Evolutionary conservation across 2,329 filamentous ascomycete species (phyloP).

Genomic region (Pseudogymnoascus sp.): DNA sequence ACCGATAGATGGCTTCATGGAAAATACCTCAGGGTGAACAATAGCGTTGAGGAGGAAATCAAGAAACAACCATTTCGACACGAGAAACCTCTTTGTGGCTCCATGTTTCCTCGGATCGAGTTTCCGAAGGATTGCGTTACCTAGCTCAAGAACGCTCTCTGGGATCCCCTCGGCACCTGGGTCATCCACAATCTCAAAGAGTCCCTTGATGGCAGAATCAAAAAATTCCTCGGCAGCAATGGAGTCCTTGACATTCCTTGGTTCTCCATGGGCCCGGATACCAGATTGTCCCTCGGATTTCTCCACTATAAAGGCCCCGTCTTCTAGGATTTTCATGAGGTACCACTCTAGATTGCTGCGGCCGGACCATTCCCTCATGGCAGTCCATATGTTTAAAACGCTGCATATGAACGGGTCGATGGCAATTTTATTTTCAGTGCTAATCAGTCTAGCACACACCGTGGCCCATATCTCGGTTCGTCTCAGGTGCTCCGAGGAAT

Average conservation of each 20-base stretch:
- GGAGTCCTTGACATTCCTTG: conserved; percentile 71
- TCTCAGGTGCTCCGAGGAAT: conserved; percentile 72
- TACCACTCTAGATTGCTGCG: conserved; percentile 88
- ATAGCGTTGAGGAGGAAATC: conserved; percentile 78
- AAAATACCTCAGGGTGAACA: conserved; percentile 76
- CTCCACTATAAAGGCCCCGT: conserved; percentile 85
- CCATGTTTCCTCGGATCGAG: conserved; percentile 66
- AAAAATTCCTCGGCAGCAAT: conserved; percentile 85
- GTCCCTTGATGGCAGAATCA: conserved; percentile 66
- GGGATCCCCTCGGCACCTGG: conserved; percentile 80
- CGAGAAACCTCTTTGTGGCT: conserved; percentile 72
- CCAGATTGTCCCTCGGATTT: conserved; percentile 72
- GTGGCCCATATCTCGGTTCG: conserved; percentile 84
- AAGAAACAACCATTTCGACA: conserved; percentile 88
- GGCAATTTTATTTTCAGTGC: conserved; percentile 62
- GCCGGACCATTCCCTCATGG: conserved; percentile 82
- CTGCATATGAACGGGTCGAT: conserved; percentile 76
- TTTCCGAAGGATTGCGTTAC: conserved; percentile 73
- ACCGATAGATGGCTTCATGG: background rate
- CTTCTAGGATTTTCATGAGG: conserved; percentile 88
- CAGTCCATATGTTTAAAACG: conserved; percentile 80
- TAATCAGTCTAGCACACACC: conserved; percentile 73
- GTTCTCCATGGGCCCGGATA: conserved; percentile 62
- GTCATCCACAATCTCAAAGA: conserved; percentile 84
- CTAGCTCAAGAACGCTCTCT: conserved; percentile 74